These are phyloP conservation scores for Boletus rufocinnamomeus DNA, from an alignment of 768 basidiomycete species.

Conservation along the genomic window DNA sequence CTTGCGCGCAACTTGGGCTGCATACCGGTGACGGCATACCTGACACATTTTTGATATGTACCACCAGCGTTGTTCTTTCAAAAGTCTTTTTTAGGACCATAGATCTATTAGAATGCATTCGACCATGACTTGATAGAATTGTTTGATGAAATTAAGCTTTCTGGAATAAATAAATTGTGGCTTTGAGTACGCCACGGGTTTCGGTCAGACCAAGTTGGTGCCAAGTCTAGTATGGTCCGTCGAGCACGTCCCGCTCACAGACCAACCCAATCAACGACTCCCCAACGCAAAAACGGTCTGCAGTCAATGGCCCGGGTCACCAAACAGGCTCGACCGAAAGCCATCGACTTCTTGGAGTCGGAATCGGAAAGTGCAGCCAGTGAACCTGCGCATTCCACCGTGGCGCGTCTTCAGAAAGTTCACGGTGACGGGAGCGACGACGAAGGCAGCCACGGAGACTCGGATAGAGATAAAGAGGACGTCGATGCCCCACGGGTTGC, in stretches of 20 bases:
- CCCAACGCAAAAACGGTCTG: not conserved
- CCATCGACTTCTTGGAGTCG: conserved; percentile 17
- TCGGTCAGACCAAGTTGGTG: not conserved
- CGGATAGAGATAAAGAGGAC: conserved; percentile 2
- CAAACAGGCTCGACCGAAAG: conserved; percentile 19
- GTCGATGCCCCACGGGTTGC: conserved; percentile 56
- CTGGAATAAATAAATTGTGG: not conserved
- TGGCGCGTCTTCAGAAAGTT: not conserved
- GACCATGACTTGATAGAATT: not conserved
- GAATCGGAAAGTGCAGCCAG: conserved; percentile 6
- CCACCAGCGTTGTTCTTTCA: no score
- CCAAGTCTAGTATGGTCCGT: conserved; percentile 9
- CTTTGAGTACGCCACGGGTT: not conserved
- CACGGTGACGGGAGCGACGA: conserved; percentile 31
- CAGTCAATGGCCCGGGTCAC: conserved; percentile 8
- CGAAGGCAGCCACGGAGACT: conserved; percentile 31
- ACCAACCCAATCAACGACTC: not conserved
- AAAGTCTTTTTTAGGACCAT: not conserved
- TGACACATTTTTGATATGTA: no score
- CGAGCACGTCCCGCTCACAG: conserved; percentile 7
- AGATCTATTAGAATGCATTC: no score
- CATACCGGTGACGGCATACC: no score
- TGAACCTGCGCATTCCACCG: not conserved
- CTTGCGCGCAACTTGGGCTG: not conserved
- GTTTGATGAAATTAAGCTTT: not conserved